These are phyloP conservation scores for Diplodia seriata DNA, from an alignment of 2,329 filamentous ascomycete species.

Conservation along the genomic window DNA sequence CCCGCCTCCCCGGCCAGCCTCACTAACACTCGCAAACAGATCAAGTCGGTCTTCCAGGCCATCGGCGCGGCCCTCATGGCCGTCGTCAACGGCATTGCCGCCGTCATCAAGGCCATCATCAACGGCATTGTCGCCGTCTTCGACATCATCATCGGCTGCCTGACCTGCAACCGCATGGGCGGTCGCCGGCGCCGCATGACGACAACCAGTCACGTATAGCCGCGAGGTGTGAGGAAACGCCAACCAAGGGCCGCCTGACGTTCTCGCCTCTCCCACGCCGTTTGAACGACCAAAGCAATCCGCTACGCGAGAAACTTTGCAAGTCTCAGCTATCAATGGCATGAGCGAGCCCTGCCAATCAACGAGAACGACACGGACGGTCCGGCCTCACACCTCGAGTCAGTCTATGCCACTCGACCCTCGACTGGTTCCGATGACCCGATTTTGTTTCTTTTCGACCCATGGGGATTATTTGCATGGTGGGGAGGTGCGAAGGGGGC, in stretches of 20 bases:
- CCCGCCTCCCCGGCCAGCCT: neutral
- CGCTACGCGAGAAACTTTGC: too few species aligned
- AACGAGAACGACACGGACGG: neutral
- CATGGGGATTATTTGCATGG: neutral
- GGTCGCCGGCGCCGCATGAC: slow-evolving; percentile 45
- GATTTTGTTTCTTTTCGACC: neutral
- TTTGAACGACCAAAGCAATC: neutral
- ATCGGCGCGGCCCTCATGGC: slow-evolving; percentile 57
- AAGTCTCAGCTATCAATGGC: neutral
- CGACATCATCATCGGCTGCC: slow-evolving; percentile 57
- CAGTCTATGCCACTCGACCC: neutral
- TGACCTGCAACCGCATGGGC: slow-evolving; percentile 57
- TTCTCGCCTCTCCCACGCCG: neutral
- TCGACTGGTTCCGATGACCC: neutral
- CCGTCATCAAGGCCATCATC: slow-evolving; percentile 56
- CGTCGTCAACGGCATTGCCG: slow-evolving; percentile 55
- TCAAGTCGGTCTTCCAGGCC: slow-evolving; percentile 54
- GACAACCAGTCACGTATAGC: slow-evolving; percentile 41
- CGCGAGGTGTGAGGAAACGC: slow-evolving; percentile 30
- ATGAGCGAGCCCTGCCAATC: neutral
- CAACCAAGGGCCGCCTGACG: neutral
- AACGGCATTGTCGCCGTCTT: slow-evolving; percentile 59
- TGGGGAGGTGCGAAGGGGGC: neutral
- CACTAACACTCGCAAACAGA: slow-evolving; percentile 43
- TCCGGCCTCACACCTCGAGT: slow-evolving; percentile 23